Evolutionary conservation across 2,329 filamentous ascomycete genomes (phyloP).

Genomic region (Hansfordia pulvinata): DNA sequence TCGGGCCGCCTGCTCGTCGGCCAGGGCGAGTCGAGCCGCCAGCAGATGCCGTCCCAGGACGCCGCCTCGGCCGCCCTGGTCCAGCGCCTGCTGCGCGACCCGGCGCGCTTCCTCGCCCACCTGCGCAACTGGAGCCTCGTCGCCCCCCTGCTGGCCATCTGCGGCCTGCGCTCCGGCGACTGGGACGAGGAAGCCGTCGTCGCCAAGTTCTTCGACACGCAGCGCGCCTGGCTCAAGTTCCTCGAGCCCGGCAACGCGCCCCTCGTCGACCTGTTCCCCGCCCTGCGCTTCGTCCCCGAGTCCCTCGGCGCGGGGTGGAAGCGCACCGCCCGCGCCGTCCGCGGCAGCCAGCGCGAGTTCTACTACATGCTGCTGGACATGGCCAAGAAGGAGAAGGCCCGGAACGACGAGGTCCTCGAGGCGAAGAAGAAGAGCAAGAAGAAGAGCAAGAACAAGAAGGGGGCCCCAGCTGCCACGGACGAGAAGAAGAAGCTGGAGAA

Average conservation of each 20-base stretch:
- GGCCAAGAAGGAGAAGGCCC: conserved; percentile 1
- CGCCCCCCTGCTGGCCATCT: conserved; percentile 3
- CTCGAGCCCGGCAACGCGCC: conserved; percentile 4
- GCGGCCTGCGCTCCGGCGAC: conserved; percentile 2
- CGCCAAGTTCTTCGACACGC: conserved; percentile 3
- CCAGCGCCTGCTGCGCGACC: background rate
- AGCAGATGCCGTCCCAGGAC: conserved; percentile 1
- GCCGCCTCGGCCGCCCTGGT: background rate
- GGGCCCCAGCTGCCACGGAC: background rate
- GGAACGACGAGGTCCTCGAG: background rate
- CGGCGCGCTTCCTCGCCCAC: background rate
- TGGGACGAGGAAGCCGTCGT: conserved; percentile 1
- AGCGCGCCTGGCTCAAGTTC: conserved; percentile 4
- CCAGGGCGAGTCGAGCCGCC: conserved; percentile 2
- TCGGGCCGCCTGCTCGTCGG: conserved; percentile 3
- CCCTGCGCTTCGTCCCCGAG: conserved; percentile 4
- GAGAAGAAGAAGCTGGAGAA: too few species aligned
- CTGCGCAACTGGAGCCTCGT: conserved; percentile 1
- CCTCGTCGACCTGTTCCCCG: conserved; percentile 4
- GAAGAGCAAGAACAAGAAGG: background rate
- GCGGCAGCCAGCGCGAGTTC: conserved; percentile 2
- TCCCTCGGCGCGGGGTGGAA: conserved; percentile 4
- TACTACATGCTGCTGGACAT: conserved; percentile 5
- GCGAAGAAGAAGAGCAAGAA: background rate
- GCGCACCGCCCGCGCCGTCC: conserved; percentile 1